A percentile compares a stretch with the other conserved stretches of the same genome.
Conservation (phyloP, 23 red algal genomes). For the Chondrus crispus region DNA sequence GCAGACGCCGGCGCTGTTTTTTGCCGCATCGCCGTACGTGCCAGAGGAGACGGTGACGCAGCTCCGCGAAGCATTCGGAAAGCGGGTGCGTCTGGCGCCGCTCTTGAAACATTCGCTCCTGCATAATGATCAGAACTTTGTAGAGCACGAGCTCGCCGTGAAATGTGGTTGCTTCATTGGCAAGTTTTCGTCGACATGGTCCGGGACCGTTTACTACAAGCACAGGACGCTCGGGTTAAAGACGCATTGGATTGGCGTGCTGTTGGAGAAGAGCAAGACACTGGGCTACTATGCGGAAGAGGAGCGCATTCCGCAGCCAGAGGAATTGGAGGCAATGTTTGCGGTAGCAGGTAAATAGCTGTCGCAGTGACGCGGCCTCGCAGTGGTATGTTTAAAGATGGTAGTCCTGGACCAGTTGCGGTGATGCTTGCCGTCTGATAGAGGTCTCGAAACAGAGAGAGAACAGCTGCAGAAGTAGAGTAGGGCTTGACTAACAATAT, state of each 20-base stretch:
- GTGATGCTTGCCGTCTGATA: too few species aligned
- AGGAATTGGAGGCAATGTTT: not conserved
- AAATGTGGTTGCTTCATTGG: slow-evolving; percentile 14
- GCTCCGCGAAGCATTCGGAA: not conserved
- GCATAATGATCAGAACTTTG: slow-evolving; percentile 27
- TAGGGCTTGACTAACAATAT: too few species aligned
- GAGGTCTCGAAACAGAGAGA: too few species aligned
- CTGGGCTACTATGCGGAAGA: slow-evolving; percentile 5
- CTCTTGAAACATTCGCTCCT: not conserved
- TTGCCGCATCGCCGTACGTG: slow-evolving; percentile 34
- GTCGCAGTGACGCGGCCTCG: too few species aligned
- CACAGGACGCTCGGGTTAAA: slow-evolving; percentile 15
- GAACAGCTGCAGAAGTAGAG: too few species aligned
- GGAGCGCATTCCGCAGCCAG: not conserved
- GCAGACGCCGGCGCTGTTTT: not conserved
- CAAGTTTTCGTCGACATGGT: slow-evolving; percentile 33
- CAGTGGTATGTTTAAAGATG: too few species aligned
- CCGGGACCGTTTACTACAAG: slow-evolving; percentile 51
- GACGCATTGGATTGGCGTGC: not conserved
- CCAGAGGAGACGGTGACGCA: not conserved
- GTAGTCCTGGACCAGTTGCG: too few species aligned
- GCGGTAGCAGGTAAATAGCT: not conserved
- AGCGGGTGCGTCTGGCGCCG: not conserved
- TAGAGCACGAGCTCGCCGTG: slow-evolving; percentile 34
- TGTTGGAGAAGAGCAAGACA: not conserved